phyloP scores from a whole-genome alignment of 768 basidiomycete species.

The Coprinopsis marcescibilis region DNA sequence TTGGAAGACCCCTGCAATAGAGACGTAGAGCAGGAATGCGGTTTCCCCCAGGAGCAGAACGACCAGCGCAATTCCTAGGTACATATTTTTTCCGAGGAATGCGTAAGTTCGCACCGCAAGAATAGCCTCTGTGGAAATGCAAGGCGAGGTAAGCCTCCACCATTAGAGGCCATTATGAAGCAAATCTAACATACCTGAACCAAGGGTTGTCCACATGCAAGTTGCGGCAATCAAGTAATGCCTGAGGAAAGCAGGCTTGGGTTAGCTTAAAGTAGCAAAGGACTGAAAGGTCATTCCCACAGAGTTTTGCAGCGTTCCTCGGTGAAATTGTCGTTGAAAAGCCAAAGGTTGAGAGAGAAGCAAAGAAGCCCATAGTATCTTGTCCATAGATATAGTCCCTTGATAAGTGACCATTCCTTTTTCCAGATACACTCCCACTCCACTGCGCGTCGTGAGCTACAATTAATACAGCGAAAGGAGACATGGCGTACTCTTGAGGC shows the following conservation, averaged over 20 bases:
- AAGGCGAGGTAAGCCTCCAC: not conserved
- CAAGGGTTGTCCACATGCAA: constrained; percentile 14
- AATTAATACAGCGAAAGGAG: not conserved
- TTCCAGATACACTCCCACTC: constrained; percentile 15
- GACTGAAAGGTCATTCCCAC: not conserved
- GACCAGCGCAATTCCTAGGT: constrained; percentile 8
- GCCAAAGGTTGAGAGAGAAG: constrained; percentile 14
- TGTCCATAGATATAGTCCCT: constrained; percentile 14
- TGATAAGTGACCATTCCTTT: constrained; percentile 14
- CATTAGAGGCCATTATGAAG: not conserved
- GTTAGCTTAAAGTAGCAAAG: not conserved
- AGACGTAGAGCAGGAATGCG: constrained; percentile 13
- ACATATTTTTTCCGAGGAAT: constrained; percentile 12
- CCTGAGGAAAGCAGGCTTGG: not conserved
- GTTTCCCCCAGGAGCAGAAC: constrained; percentile 10
- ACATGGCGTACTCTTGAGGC: constrained; percentile 4
- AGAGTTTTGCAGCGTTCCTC: constrained; percentile 12
- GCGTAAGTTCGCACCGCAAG: constrained; percentile 15
- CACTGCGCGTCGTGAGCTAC: not conserved
- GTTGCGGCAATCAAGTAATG: constrained; percentile 15
- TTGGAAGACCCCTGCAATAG: constrained; percentile 13
- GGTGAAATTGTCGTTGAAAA: constrained; percentile 14
- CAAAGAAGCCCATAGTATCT: constrained; percentile 13
- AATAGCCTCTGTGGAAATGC: constrained; percentile 10
- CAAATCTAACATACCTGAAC: constrained; percentile 8